A percentile compares a stretch with the other conserved stretches of the same genome.
These are phyloP conservation scores for Synchytrium microbalum DNA, from an alignment of 371 early-diverging fungal species.

Conservation along the genomic window DNA sequence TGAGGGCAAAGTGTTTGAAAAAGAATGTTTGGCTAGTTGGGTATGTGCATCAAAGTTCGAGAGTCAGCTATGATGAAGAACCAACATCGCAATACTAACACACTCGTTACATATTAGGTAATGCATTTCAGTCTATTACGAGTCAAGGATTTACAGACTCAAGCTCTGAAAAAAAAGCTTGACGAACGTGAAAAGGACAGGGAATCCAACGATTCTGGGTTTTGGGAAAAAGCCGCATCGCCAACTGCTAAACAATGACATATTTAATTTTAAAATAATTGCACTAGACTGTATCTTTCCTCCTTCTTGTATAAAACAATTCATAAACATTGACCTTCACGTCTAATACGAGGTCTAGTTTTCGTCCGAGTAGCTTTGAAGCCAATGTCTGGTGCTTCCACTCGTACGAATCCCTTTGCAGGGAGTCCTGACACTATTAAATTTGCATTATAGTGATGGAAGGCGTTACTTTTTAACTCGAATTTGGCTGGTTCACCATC, in stretches of 20 bases:
- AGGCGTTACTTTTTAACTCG: not conserved
- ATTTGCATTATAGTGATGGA: not conserved
- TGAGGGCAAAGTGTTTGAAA: constrained; percentile 18
- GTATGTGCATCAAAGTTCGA: constrained; percentile 15
- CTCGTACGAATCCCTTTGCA: not conserved
- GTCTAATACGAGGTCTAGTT: no score
- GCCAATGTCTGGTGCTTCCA: not conserved
- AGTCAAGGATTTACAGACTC: constrained; percentile 34
- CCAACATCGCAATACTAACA: not conserved
- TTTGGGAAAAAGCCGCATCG: constrained; percentile 24
- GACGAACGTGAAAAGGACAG: constrained; percentile 19
- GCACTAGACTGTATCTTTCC: no score
- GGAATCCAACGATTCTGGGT: constrained; percentile 17
- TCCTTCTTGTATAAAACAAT: no score
- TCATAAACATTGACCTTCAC: no score
- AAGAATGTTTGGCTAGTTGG: constrained; percentile 34
- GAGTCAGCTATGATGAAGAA: not conserved
- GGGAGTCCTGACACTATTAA: not conserved
- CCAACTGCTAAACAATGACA: not conserved
- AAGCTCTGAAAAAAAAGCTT: constrained; percentile 19
- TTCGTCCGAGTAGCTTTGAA: no score
- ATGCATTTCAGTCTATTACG: constrained; percentile 32
- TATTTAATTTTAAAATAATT: no score
- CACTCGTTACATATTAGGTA: constrained; percentile 15
- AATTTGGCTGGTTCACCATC: not conserved